Evolutionary conservation across 1,139 yeast species (phyloP), one percentile per base, ranked within the genome.

Genomic region (Yamadazyma aaseri): DNA sequence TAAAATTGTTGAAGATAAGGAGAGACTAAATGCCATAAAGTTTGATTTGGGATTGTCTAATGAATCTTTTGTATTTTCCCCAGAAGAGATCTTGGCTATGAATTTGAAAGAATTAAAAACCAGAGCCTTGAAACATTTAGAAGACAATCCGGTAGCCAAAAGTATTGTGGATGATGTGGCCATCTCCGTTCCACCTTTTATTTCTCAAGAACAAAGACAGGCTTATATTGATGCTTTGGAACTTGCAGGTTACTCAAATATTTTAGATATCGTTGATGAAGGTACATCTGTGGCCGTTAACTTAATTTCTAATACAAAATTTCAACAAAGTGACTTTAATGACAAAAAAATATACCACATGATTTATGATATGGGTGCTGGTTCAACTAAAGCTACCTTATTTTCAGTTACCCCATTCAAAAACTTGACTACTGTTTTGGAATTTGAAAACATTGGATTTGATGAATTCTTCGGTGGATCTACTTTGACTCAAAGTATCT

Each of bases 341-440:
- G 60, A 51, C 28, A 54, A 52, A 5, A 65, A 65, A 32, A 79
- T 81, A 47, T 76, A 81, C 50, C 86, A 85, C 51, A 56, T 89
- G 34, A 73, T 94, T 20, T 87, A 81, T 56, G 98, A 92, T 56
- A 76, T 85, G 74, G 99, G 99, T 33, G 94, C 96, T 3, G 95
- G 96, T 1, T 81, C 95, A 1, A 85, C 95, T 1, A 78, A 81
- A 37, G 95, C 96, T 3, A 84, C 97, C 0, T 63, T 92, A 20
- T 79, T 90, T 36, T 79, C 92, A 1, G 66, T 81, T 42, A 61
- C 65, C 24, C 75, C 76, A 20, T 71, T 71, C 41, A 56, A 66
- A 16, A 63, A 63, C 37, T 59, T 63, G 25, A 52, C 68, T 10
- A 52, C 67, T 13, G 54, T 57, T 6, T 64, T 87, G 33, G 84